Evolutionary conservation across 2,329 filamentous ascomycete genomes (phyloP).

Genomic region (Exophiala spinifera): DNA sequence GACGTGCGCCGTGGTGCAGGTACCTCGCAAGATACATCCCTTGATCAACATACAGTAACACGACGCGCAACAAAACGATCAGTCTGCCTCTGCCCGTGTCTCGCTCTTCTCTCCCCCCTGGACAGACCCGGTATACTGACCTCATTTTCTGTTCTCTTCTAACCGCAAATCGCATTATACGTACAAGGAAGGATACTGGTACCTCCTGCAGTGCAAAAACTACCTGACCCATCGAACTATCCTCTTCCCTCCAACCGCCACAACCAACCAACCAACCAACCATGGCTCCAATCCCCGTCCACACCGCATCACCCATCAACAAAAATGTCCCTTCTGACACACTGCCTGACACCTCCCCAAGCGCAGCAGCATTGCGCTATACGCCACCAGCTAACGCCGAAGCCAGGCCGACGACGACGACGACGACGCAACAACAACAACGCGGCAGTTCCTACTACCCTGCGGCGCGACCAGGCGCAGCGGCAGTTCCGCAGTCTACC

Average conservation of each 20-base stretch:
- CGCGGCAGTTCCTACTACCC: conserved; percentile 1
- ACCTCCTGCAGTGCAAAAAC: too few species aligned
- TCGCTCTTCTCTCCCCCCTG: not conserved
- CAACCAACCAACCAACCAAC: too few species aligned
- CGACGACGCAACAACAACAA: too few species aligned
- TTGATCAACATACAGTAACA: conserved; percentile 21
- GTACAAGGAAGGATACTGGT: too few species aligned
- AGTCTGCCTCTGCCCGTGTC: not conserved
- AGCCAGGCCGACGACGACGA: conserved; percentile 10
- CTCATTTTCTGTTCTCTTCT: too few species aligned
- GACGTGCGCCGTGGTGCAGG: not conserved
- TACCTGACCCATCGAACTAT: too few species aligned
- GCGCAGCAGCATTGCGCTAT: conserved; percentile 21
- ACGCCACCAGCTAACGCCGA: conserved; percentile 10
- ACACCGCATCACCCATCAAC: conserved; percentile 28
- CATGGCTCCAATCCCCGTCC: conserved; percentile 23
- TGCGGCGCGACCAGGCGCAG: conserved; percentile 18
- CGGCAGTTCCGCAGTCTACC: conserved; percentile 20
- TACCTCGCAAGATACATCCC: conserved; percentile 18
- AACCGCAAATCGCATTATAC: not conserved
- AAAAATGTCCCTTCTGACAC: conserved; percentile 14
- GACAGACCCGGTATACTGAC: conserved; percentile 8
- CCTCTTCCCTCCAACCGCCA: too few species aligned
- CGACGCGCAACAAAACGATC: too few species aligned
- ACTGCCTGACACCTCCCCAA: conserved; percentile 14